A percentile compares a stretch with the other conserved stretches of the same genome.
Evolutionary conservation across 495 filamentous ascomycete genomes (phyloP).

Genomic region (Aspergillus mulundensis): DNA sequence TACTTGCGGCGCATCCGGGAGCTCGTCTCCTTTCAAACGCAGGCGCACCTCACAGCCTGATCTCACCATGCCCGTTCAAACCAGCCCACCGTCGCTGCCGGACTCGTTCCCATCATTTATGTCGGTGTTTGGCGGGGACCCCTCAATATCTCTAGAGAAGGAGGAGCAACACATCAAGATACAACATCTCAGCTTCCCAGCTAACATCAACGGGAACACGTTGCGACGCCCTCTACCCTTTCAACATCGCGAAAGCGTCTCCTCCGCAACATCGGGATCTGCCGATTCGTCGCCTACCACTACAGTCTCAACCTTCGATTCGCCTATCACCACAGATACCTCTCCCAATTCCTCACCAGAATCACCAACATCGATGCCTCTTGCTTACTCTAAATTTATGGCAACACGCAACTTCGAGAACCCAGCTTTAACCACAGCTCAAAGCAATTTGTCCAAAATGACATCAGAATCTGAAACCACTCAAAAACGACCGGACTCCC

Average conservation of each 20-base stretch:
- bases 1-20: conserved; percentile 21
- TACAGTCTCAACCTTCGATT: conserved; percentile 89
- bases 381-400: conserved; percentile 40
- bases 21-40: conserved; percentile 28
- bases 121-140: conserved; percentile 57
- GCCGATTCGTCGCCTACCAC: conserved; percentile 94
- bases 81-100: conserved; percentile 42
- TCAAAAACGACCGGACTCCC: conserved; percentile 48
- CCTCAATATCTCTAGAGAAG: conserved; percentile 24
- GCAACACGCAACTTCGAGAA: conserved; percentile 27
- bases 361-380: conserved; percentile 62
- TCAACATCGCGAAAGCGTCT: conserved; percentile 46
- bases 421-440: conserved; percentile 19
- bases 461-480: conserved; percentile 37
- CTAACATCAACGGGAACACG: conserved; percentile 32
- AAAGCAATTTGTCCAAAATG: conserved; percentile 24
- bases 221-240: conserved; percentile 30
- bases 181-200: conserved; percentile 27
- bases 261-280: conserved; percentile 77
- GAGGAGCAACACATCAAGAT: conserved; percentile 25
- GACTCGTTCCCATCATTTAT: conserved; percentile 70
- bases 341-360: conserved; percentile 92
- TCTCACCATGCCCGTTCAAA: conserved; percentile 45
- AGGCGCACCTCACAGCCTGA: conserved; percentile 21
- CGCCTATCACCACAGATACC: conserved; percentile 79